A percentile compares a stretch with the other conserved stretches of the same genome.
phyloP scores from a whole-genome alignment of 176 grass and related monocot species.

The Neostapfia colusana region DNA sequence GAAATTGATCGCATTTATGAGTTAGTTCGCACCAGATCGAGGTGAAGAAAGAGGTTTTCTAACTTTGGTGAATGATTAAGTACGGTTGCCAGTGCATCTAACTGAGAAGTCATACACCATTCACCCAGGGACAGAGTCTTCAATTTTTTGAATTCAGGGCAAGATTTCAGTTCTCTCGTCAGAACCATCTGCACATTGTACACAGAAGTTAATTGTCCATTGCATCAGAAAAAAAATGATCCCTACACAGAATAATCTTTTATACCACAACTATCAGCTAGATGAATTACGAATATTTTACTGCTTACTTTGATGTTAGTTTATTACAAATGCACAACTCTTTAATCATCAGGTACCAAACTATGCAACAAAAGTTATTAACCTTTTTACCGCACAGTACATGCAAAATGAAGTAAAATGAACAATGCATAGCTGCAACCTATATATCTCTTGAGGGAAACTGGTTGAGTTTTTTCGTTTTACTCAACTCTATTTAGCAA shows the following conservation, averaged over 20 bases:
- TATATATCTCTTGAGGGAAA: not conserved
- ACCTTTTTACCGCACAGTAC: not conserved
- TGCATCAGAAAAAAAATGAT: not conserved
- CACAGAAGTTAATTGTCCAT: constrained; percentile 7
- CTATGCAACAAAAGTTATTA: not conserved
- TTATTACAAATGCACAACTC: not conserved
- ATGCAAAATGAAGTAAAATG: not conserved
- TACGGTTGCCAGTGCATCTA: constrained; percentile 30
- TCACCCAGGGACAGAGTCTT: constrained; percentile 42
- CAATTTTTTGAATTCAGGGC: constrained; percentile 34
- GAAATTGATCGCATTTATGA: not conserved
- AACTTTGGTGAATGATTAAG: constrained; percentile 31
- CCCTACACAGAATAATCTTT: not conserved
- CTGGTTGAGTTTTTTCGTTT: not conserved
- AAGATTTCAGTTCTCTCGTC: constrained; percentile 6
- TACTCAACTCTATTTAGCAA: not conserved
- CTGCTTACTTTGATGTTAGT: not conserved
- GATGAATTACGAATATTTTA: not conserved
- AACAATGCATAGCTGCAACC: not conserved
- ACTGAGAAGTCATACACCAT: constrained; percentile 32
- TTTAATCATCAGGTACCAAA: not conserved
- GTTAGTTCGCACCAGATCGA: constrained; percentile 32
- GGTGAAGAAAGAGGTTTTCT: constrained; percentile 39
- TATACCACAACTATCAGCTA: not conserved
- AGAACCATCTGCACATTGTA: constrained; percentile 41